Evolutionary conservation across 2,329 filamentous ascomycete species (phyloP), one percentile per base, ranked within the genome.

Genomic region (Beauveria australis): DNA sequence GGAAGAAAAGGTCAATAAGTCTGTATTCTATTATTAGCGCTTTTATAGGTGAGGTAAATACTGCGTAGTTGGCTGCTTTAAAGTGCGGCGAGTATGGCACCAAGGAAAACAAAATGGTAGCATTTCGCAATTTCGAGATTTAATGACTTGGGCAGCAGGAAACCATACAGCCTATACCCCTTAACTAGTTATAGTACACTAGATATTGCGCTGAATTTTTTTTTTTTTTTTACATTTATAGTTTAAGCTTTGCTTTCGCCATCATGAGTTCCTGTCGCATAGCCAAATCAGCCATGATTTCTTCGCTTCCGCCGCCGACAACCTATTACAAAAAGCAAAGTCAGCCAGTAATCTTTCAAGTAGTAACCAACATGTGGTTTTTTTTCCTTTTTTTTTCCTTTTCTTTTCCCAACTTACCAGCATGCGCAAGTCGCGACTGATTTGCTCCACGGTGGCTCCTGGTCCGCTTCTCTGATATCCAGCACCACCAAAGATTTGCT

Each of bases 231-330:
- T 4, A 18, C 6, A 24, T 5, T 12, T 46, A 63, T 3, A 61
- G 41, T 59, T 55, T 68, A 12, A 69, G 60, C n/a, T 68, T 69
- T 18, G 64, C 37, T 16, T 53, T 61, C 9, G 64, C 64, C 63
- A 65, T 47, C 47, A 60, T 63, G 46, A 69, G 59, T 61, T 82
- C 80, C 65, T 81, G 78, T 5, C 76, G 74, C n/a, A 82, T 72
- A 1, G 79, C 78, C 41, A 83, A 64, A 64, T 83, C 80, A 0
- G 76, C 74, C 51, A 83, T 73, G 58, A 83, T 81, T 67, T 83
- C 81, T 62, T 83, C 81, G 61, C 80, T 82, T 0, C 80, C 81
- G 12, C 80, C 80, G 3, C 80, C 80, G 0, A 82, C 74, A 10
- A 81, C 78, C 79, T 79, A 44, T 78, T 22, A 22, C 22, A 22